Evolutionary conservation across 306 rosid species (phyloP), one percentile per base, ranked within the genome.

Genomic region (Vachellia pachyceras): DNA sequence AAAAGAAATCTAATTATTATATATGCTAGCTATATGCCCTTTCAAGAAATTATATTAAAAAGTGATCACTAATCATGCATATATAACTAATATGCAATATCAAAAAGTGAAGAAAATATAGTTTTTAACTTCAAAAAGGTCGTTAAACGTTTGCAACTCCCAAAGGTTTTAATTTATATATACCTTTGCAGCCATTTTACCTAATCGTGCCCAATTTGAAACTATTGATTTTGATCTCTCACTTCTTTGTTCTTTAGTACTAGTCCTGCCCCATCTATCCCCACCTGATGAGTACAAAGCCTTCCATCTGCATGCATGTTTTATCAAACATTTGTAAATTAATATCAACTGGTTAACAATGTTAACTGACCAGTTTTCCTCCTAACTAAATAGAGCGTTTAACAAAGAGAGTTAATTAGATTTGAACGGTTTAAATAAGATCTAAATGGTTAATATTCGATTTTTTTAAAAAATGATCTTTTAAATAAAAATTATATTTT

Each of bases 131-230:
- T 61, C 18, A 61, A 25, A 61, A 61, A 7, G 18, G n/a, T 29
- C 18, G 13, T 29, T 1, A 29, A 29, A 61, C 3, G 8, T 29
- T 61, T 29, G 68, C 1, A 29, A n/a, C n/a, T 61, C 39, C 68
- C 9, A 61, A 61, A 11, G 68, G 40, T 75, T 55, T 20, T 13
- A 1, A 29, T 29, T 29, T 1, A 29, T 29, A 29, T 29, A 55
- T 36, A 94, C 98, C 98, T 91, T 94, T 65, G 98, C 98, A 81
- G 92, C 97, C 85, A 88, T 86, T 17, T 87, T 91, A 77, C 88
- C 87, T 1, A 94, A 97, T 73, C 97, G 82, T 18, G 95, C 84
- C 98, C 97, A 95, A 84, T 88, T 90, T 12, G 97, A 90, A 71
- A 85, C 39, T 1, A 88, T 92, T 10, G 95, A 86, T 87, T 95